Base-by-base conservation (phyloP, 2,329 filamentous ascomycete genomes). In the Arthroderma sp. region DNA sequence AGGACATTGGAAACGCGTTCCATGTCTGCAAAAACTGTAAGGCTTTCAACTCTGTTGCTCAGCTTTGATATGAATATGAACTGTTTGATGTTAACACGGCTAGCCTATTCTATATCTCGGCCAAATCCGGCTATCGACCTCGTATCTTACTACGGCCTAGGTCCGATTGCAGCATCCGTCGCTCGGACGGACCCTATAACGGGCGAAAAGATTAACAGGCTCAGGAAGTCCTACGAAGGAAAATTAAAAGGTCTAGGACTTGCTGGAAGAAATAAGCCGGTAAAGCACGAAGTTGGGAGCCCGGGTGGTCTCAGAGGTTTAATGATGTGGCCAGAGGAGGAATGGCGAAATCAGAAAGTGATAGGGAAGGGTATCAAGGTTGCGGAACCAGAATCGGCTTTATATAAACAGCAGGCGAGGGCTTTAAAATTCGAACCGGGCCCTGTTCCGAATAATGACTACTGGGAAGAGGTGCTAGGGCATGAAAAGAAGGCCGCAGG, bases 141-240 rank as follows among this genome's bases (percentile, higher is more conserved):
- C 47, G 68, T 81, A 49, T 68, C 70, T 42, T 66, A 78, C 46
- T 81, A 78, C 62, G 68, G 69, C 44, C 62, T 81, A 48, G 67
- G 72, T 50, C 59, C 66, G 32, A 66, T 80, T 44, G 73, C 76
- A 49, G 68, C 68, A 52, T 75, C 70, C 44, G 76, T 81, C 50
- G 75, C 73, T 48, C 67, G 78, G 44, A 70, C 66, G 41, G 75
- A 82, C 57, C 74, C 75, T 10, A 59, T 68, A 15, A 79, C 75
- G n/a, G 77, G 77, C 48, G 76, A 79, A 56, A 82, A 82, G 63
- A 71, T 71, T 49, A 80, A 80, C 61, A 74, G 75, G 56, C 65
- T 82, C 36, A 68, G 78, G 48, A 72, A 72, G 51, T 71, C 69
- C 3, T 72, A 72, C 49, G 69, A 72, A 54, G 69, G 69, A 36